Evolutionary conservation across 108 stramenopile species (phyloP).

Genomic region (Ochromonas danica): DNA sequence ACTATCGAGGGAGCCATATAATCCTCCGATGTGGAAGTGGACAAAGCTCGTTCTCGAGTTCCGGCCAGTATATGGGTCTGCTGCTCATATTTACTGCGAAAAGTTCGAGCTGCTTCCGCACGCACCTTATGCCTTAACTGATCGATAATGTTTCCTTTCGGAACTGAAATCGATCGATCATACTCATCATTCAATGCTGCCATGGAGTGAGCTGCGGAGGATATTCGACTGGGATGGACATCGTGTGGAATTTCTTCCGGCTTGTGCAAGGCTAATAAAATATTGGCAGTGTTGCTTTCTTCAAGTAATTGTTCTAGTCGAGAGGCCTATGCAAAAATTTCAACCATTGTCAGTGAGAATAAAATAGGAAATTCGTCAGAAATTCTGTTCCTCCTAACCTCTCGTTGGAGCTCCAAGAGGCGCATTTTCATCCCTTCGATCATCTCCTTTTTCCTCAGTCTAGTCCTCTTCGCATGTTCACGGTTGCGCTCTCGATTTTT

Average conservation of each 20-base stretch:
- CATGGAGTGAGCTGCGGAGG: too few species aligned
- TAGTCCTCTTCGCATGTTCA: background rate
- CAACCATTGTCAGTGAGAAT: background rate
- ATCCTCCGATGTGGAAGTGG: too few species aligned
- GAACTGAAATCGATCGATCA: too few species aligned
- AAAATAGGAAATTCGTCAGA: background rate
- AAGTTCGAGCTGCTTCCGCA: background rate
- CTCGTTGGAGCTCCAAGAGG: constrained; percentile 1
- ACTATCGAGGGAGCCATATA: too few species aligned
- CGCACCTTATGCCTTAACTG: background rate
- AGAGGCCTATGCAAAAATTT: background rate
- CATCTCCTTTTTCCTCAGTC: background rate
- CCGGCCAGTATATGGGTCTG: too few species aligned
- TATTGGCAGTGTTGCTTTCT: background rate
- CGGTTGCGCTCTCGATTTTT: background rate
- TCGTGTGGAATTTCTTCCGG: too few species aligned
- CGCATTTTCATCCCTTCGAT: background rate
- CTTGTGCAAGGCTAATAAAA: background rate
- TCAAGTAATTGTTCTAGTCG: background rate
- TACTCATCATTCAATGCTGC: too few species aligned
- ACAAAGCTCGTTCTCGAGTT: too few species aligned
- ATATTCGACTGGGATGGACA: too few species aligned
- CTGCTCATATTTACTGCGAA: too few species aligned
- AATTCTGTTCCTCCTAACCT: background rate
- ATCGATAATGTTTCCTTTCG: background rate